Conservation (phyloP, 1,284 basidiomycete species). For the Sporisorium exsertum region DNA sequence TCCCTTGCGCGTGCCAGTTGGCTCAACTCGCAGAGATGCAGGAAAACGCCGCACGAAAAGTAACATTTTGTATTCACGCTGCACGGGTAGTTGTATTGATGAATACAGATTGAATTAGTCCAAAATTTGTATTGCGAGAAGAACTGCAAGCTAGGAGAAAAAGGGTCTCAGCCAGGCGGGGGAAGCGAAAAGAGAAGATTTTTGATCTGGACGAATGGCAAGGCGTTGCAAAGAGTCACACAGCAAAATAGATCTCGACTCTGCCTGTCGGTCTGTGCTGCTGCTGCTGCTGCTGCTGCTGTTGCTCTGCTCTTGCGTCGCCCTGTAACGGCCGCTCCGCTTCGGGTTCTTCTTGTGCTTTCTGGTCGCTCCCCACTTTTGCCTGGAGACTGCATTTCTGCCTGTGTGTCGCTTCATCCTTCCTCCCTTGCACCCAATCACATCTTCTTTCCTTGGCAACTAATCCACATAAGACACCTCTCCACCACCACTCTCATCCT, state of each 20-base stretch:
- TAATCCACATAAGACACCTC: slow-evolving; percentile 3
- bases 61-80: neutral
- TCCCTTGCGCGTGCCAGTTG: neutral
- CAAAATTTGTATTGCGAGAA: slow-evolving; percentile 32
- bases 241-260: neutral
- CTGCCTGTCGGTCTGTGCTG: slow-evolving; percentile 8
- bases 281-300: too few relatives aligned
- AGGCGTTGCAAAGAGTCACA: slow-evolving; percentile 37
- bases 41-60: neutral
- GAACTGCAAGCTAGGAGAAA: slow-evolving; percentile 14
- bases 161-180: neutral
- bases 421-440: neutral
- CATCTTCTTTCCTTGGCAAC: neutral
- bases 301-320: slow-evolving; percentile 6
- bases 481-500: neutral
- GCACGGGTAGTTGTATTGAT: neutral
- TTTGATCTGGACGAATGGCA: slow-evolving; percentile 25
- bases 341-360: neutral
- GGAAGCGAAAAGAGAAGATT: neutral
- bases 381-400: neutral
- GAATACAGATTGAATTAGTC: slow-evolving; percentile 4
- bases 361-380: neutral
- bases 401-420: neutral
- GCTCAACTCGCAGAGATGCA: neutral
- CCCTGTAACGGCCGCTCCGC: slow-evolving; percentile 36